Evolutionary conservation across 805 yeast genomes (phyloP), one percentile per base, ranked within the genome.

Genomic region (Sugiyamaella valdiviana): DNA sequence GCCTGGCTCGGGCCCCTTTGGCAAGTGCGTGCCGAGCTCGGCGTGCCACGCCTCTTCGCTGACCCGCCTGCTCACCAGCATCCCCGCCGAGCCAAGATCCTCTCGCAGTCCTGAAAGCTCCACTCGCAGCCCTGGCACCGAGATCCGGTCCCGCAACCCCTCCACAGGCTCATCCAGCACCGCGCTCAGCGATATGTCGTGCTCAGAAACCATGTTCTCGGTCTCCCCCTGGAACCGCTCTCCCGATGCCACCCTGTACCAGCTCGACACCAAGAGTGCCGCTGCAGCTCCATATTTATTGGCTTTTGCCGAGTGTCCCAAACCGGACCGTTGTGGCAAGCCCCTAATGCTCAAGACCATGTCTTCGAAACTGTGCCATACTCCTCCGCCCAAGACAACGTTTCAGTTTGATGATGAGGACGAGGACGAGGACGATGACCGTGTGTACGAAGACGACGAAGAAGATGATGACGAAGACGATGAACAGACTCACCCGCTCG

Each of bases 381-480:
- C 50, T 14, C 50, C 50, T 14, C 50, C 50, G 21, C 42, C 38
- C 9, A 22, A 16, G 32, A 37, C 45, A 14, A 10, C 16, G 29
- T 46, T 46, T 15, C 23, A 19, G 23, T 9, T 35, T 22, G 36
- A 16, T 35, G 45, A 41, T 21, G 45, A 24, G 22, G 50, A 46
- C 21, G 45, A 46, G 10, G 50, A 46, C 22, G 50, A 46, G 2
- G 45, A 46, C 16, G 45, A 52, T 38, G 53, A 53, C 14, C 50
- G 51, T 37, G 47, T 49, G 14, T 46, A 51, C 22, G 45, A 44
- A 5, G 44, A 41, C 20, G 36, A 24, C 35, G 44, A 40, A n/a
- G 6, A 54, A n/a, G 53, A 53, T 17, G 51, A 54, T 26, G 45
- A 50, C 23, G 51, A 54, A n/a, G 48, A 48, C 40, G 49, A 55